Evolutionary conservation across 1,284 basidiomycete genomes (phyloP), one percentile per base, ranked within the genome.

Genomic region (Malassezia globosa): DNA sequence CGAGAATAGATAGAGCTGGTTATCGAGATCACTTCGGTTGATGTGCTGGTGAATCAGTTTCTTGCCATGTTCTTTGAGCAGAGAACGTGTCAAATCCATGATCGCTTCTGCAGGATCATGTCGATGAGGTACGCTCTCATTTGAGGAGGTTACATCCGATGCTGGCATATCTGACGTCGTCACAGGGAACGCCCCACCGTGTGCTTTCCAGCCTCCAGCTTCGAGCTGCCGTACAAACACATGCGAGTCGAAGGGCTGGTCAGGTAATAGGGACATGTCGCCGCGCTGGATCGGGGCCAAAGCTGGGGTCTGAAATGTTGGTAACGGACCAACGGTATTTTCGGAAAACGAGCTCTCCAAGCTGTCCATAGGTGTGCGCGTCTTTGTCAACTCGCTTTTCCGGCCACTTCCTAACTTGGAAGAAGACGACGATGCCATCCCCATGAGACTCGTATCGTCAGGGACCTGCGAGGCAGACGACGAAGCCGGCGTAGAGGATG

Each of bases 1-100:
- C 45, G 83, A 81, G 73, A 95, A 96, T 22, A 96, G 77, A 72
- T 99, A 99, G 10, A 88, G 87, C 81, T 92, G 63, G 36, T 68
- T 61, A 54, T 63, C 55, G 45, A 89, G 72, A 69, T 95, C 89
- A 72, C 90, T 85, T 37, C 78, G 77, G 31, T 81, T 82, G 64
- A 95, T 75, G 33, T 85, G 82, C 47, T 84, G 82, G 44, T 80
- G 75, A 48, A 79, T 77, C 5, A 92, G 84, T 58, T 79, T 75
- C n/a, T 81, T 81, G 42, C 85, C 77, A 25, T 87, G 78, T 59
- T 83, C 80, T 3, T 85, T 79, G 27, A 96, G 78, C 59, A 94
- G 74, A 0, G 81, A 82, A 42, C 85, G 77, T 10, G 86, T 87
- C 3, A 85, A 84, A 19, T 84, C 79, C 89, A 95, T 95, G 52